Evolutionary conservation across 768 basidiomycete genomes (phyloP).

Genomic region (Psilocybe tampanensis): DNA sequence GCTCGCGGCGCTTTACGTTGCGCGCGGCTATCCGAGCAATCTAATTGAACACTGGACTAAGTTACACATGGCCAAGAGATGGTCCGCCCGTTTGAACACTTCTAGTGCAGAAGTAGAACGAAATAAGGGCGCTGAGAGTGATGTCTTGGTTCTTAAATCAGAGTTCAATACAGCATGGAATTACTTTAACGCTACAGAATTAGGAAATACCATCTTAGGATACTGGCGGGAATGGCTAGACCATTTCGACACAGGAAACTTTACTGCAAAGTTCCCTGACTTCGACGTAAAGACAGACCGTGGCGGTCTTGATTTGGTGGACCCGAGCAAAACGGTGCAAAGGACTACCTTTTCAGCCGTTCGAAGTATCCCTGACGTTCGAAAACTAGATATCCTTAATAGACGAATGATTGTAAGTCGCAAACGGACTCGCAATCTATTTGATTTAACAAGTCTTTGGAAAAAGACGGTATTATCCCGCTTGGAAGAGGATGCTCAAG

Average conservation of each 20-base stretch:
- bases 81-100: conserved; percentile 26
- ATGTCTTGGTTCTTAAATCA: conserved; percentile 33
- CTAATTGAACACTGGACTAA: conserved; percentile 27
- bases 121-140: conserved; percentile 6
- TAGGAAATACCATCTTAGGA: conserved; percentile 27
- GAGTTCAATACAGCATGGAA: conserved; percentile 34
- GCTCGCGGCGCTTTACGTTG: conserved; percentile 27
- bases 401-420: not conserved
- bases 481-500: not conserved
- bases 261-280: not conserved
- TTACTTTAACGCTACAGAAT: conserved; percentile 31
- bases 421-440: not conserved
- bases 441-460: not conserved
- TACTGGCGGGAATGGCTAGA: conserved; percentile 25
- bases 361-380: not conserved
- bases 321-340: no score
- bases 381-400: not conserved
- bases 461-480: not conserved
- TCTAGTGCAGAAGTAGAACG: not conserved
- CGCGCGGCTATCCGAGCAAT: conserved; percentile 30
- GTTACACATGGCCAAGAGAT: conserved; percentile 26
- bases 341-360: no score
- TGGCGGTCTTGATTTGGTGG: no score
- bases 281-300: no score
- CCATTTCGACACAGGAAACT: not conserved